Evolutionary conservation across 306 rosid species (phyloP), one percentile per base, ranked within the genome.

Genomic region (Vigna trinervia): DNA sequence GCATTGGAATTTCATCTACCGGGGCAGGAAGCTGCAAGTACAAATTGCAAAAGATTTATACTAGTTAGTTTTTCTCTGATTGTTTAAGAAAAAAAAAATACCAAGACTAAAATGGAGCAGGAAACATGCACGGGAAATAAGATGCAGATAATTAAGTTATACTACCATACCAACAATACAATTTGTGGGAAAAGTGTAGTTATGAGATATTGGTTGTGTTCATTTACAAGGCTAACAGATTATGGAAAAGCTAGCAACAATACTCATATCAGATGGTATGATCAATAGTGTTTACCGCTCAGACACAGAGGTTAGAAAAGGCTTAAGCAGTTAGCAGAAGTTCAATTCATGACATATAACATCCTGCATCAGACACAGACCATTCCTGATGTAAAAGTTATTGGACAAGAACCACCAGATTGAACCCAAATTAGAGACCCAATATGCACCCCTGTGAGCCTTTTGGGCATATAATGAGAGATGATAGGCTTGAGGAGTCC

Each of bases 11-110:
- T 71, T 94, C 97, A 61, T 79, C 82, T 72, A 82, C 71, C 0
- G 90, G 90, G 13, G 79, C 68, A 39, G 97, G 96, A 54, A 94
- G 90, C 98, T 94, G 97, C 87, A 41, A 9, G 12, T 41, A 41
- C 46, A 88, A 86, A 76, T 62, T 58, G 60, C 79, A 80, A 81
- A 61, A 81, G 63, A 73, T 36, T 53, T 71, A 67, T 69, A 51
- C 60, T 63, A 9, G 66, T 85, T 66, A 81, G 82, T 12, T 41
- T 50, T 66, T 34, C 65, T 50, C 73, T 14, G 22, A 50, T 5
- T 50, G 23, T 20, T 30, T 13, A 12, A 45, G 72, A 63, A 32
- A 61, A 68, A 30, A 30, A 26, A 13, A 17, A 52, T 13, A 60
- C 12, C 46, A 60, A 23, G 13, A 50, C 52, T 32, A 39, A 11